Evolutionary conservation across 2,329 filamentous ascomycete genomes (phyloP).

Genomic region (Fusarium sp.): DNA sequence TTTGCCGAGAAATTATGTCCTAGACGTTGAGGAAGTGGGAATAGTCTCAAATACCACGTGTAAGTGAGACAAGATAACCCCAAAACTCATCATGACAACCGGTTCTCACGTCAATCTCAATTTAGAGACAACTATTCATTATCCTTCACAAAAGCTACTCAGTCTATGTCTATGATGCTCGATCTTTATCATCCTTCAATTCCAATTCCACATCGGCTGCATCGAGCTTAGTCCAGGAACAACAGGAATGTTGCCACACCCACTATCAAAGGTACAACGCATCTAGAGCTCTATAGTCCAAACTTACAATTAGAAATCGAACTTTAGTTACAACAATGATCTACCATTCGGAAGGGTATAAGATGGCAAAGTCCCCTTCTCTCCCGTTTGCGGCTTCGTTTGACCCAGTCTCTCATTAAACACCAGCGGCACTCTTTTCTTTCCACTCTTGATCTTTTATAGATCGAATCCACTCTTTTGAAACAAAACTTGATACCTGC

Average conservation of each 20-base stretch:
- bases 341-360: neutral
- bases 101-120: too few species aligned
- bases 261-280: neutral
- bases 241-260: conserved; percentile 33
- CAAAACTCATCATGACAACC: neutral
- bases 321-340: too few species aligned
- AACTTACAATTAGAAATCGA: conserved; percentile 11
- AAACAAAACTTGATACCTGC: neutral
- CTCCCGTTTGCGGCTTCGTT: conserved; percentile 2
- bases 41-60: conserved; percentile 1
- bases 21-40: neutral
- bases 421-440: neutral
- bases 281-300: conserved; percentile 25
- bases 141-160: neutral
- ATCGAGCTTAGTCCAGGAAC: conserved; percentile 30
- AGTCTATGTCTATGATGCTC: accelerated
- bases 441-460: conserved; percentile 7
- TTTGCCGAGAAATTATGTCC: neutral
- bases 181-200: accelerated
- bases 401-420: conserved; percentile 29
- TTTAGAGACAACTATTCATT: neutral
- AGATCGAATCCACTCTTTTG: conserved; percentile 23
- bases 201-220: conserved; percentile 4
- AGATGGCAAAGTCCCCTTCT: conserved; percentile 1
- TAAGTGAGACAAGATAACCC: neutral